Evolutionary conservation across 2,329 filamentous ascomycete species (phyloP), one percentile per base, ranked within the genome.

Genomic region (Ceratocystis cacaofunesta): DNA sequence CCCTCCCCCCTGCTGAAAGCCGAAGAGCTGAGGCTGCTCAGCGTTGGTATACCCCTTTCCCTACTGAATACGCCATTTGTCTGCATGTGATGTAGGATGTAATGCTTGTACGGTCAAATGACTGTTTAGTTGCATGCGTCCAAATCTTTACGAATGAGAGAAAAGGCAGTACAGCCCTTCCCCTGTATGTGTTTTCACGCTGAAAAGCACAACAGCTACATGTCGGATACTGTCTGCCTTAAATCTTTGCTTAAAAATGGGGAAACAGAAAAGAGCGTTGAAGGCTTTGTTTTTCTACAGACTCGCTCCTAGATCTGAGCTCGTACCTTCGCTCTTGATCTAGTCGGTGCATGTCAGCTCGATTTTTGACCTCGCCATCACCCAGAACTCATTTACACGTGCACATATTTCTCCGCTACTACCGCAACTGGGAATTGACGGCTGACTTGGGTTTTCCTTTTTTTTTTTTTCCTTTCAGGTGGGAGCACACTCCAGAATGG

Each of bases 401-500:
- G 8, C 55, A 58, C 10, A 25, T 30, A 30, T 58, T 30, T 15
- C 12, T 58, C 32, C 8, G 28, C 55, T 58, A 30, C 55, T 25
- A 50, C 43, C 43, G 12, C 72, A 71, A 73, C 73, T 72, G 73
- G 71, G 72, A 70, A 70, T 73, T 72, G 71, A 64, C 68, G 68
- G 65, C 68, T 69, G 65, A 66, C 74, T 79, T 77, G 43, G 22
- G 22, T 64, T 41, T 41, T 78, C 76, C 71, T 74, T 68, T 70
- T 72, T 71, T 68, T 72, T 58, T 66, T 70, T 64, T 44, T 73
- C 73, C 75, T 73, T 58, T 25, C 84, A 99, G 92, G 82, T 99
- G 94, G 94, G 94, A 99, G 79, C 94, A 99, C 78, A 95, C 95
- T 75, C 92, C 94, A 70, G 90, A 96, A 79, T 99, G 94, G 94